These are phyloP conservation scores for Rhodomyrtus psidioides DNA, from an alignment of 441 rosid genomes.

Conservation along the genomic window DNA sequence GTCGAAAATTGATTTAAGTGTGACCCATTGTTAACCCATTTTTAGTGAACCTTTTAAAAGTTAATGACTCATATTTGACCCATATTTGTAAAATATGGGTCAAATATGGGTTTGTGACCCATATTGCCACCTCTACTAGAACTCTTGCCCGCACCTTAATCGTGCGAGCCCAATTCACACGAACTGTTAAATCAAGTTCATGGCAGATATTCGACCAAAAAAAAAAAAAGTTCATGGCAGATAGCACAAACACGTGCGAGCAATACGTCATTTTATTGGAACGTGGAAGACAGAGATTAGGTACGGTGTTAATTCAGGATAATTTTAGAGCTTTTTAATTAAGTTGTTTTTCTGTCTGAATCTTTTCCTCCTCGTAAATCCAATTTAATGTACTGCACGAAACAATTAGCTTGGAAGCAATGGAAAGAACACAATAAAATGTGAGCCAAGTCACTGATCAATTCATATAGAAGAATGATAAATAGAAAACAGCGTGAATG, in stretches of 20 bases:
- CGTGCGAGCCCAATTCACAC: rapidly evolving
- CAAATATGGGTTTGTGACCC: too few relatives aligned
- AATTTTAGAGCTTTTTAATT: background rate
- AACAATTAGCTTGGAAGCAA: background rate
- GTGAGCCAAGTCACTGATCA: background rate
- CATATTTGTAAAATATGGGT: too few relatives aligned
- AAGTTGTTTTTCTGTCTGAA: background rate
- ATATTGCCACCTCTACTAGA: too few relatives aligned
- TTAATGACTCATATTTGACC: too few relatives aligned
- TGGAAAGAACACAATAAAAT: background rate
- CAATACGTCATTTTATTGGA: background rate
- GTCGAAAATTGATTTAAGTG: too few relatives aligned
- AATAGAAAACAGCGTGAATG: too few relatives aligned
- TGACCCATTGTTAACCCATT: too few relatives aligned
- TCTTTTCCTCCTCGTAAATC: background rate
- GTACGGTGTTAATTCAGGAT: background rate
- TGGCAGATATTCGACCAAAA: too few relatives aligned
- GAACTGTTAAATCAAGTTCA: background rate
- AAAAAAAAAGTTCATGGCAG: too few relatives aligned
- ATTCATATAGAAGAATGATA: background rate
- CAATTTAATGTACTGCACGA: background rate
- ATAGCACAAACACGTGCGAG: background rate
- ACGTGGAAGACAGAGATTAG: background rate
- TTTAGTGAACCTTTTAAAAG: too few relatives aligned
- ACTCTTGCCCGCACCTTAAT: background rate